Conservation (phyloP, 768 basidiomycete genomes). For the Calocera cornea region DNA sequence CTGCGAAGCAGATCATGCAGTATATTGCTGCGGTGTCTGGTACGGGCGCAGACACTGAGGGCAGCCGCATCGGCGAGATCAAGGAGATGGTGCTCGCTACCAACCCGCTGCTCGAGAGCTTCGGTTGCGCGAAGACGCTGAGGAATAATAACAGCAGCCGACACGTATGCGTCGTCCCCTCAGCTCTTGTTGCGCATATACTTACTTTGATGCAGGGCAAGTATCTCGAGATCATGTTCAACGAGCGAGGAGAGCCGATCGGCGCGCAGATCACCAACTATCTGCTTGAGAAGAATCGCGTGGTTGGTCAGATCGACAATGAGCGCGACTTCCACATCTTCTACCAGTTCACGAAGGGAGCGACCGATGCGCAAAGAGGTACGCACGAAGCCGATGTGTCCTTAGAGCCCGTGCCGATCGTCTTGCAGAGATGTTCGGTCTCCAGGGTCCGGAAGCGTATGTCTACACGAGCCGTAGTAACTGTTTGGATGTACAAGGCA, state of each 20-base stretch:
- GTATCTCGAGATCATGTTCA: slow-evolving; percentile 99
- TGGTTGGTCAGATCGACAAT: slow-evolving; percentile 90
- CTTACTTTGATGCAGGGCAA: slow-evolving; percentile 54
- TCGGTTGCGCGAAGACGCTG: slow-evolving; percentile 96
- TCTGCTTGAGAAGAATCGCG: slow-evolving; percentile 88
- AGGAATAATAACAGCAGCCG: slow-evolving; percentile 98
- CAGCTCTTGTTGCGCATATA: not conserved
- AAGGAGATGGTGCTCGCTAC: slow-evolving; percentile 99
- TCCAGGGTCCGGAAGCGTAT: slow-evolving; percentile 93
- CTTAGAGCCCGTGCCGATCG: not conserved
- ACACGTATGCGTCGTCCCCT: slow-evolving; percentile 52
- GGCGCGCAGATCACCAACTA: slow-evolving; percentile 99
- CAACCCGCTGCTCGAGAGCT: slow-evolving; percentile 92
- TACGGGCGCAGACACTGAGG: slow-evolving; percentile 37
- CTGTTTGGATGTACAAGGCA: slow-evolving; percentile 80
- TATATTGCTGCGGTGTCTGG: slow-evolving; percentile 97
- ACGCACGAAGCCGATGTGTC: too few relatives aligned
- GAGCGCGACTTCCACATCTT: slow-evolving; percentile 99
- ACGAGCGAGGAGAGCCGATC: slow-evolving; percentile 78
- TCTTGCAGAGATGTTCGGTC: slow-evolving; percentile 69
- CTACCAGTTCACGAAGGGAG: slow-evolving; percentile 97
- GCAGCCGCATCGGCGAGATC: slow-evolving; percentile 88
- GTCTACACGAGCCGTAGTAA: slow-evolving; percentile 85
- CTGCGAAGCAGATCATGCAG: slow-evolving; percentile 98
- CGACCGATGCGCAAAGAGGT: slow-evolving; percentile 81